Evolutionary conservation across 2,329 filamentous ascomycete genomes (phyloP).

Genomic region (Fusarium penzigii): DNA sequence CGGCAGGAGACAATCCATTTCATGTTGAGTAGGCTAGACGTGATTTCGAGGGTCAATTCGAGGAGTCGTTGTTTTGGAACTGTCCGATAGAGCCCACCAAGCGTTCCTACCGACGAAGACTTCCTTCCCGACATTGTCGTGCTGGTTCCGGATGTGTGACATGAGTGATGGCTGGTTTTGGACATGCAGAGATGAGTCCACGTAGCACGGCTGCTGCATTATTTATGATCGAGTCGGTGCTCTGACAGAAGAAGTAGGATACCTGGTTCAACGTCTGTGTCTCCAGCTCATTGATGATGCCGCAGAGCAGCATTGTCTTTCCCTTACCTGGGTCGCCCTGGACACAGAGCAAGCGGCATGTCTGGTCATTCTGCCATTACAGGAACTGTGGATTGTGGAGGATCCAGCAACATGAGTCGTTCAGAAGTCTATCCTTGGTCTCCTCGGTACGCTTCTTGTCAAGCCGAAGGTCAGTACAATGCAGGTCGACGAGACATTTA

Average conservation of each 20-base stretch:
- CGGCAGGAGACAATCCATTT: slow-evolving; percentile 48
- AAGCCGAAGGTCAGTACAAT: background rate
- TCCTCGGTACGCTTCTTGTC: slow-evolving; percentile 15
- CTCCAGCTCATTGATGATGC: slow-evolving; percentile 29
- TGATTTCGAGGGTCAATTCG: slow-evolving; percentile 15
- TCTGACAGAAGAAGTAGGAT: slow-evolving; percentile 47
- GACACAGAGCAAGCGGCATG: slow-evolving; percentile 33
- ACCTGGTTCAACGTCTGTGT: background rate
- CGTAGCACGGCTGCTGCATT: slow-evolving; percentile 43
- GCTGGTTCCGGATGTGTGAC: slow-evolving; percentile 35
- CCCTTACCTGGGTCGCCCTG: slow-evolving; percentile 39
- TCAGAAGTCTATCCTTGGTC: slow-evolving; percentile 21
- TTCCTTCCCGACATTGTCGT: slow-evolving; percentile 33
- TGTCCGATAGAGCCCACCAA: slow-evolving; percentile 46
- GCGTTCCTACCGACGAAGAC: slow-evolving; percentile 37
- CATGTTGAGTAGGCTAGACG: slow-evolving; percentile 7
- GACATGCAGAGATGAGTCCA: slow-evolving; percentile 40
- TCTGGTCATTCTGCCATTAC: slow-evolving; percentile 23
- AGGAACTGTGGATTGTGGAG: slow-evolving; percentile 29
- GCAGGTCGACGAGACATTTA: background rate
- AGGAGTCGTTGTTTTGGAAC: slow-evolving; percentile 41
- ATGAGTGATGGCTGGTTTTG: slow-evolving; percentile 37
- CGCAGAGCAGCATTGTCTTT: slow-evolving; percentile 40
- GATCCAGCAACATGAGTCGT: slow-evolving; percentile 35
- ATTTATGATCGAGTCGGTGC: slow-evolving; percentile 38